Conservation (phyloP, 1,284 basidiomycete species). For the Sphagnurus paluster region DNA sequence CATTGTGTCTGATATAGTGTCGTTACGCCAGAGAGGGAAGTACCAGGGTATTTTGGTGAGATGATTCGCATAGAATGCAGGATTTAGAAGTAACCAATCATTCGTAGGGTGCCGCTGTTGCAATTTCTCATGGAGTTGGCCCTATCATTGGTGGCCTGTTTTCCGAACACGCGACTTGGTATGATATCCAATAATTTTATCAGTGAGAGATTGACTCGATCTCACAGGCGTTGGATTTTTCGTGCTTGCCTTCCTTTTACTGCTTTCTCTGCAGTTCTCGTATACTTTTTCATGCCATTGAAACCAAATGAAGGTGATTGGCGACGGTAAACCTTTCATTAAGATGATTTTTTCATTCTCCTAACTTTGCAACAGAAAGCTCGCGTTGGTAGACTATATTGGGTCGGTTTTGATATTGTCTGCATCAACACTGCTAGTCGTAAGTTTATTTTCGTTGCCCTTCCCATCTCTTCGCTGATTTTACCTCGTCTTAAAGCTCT, state of each 20-base stretch:
- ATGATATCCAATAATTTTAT: not conserved
- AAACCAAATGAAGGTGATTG: conserved; percentile 20
- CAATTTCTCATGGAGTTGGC: conserved; percentile 20
- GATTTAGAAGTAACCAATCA: not conserved
- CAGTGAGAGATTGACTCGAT: not conserved
- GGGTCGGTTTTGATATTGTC: conserved; percentile 19
- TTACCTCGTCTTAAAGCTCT: conserved; percentile 9
- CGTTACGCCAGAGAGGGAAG: conserved; percentile 13
- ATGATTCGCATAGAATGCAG: not conserved
- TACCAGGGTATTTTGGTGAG: conserved; percentile 14
- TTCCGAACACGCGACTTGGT: conserved; percentile 21
- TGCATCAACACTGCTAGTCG: conserved; percentile 17
- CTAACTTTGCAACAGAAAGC: conserved; percentile 13
- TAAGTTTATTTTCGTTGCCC: conserved; percentile 2
- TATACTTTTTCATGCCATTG: conserved; percentile 24
- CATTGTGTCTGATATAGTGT: conserved; percentile 12
- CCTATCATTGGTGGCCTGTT: conserved; percentile 23
- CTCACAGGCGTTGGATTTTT: conserved; percentile 23
- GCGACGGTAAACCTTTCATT: conserved; percentile 17
- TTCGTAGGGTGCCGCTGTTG: conserved; percentile 20
- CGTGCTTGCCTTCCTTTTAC: conserved; percentile 17
- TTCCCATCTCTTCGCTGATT: not conserved
- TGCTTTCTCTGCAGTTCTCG: conserved; percentile 14
- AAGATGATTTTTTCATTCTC: not conserved
- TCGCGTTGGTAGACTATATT: conserved; percentile 18